Base-by-base conservation (phyloP, 192 early-diverging fungal species). In the Diversispora epigaea region DNA sequence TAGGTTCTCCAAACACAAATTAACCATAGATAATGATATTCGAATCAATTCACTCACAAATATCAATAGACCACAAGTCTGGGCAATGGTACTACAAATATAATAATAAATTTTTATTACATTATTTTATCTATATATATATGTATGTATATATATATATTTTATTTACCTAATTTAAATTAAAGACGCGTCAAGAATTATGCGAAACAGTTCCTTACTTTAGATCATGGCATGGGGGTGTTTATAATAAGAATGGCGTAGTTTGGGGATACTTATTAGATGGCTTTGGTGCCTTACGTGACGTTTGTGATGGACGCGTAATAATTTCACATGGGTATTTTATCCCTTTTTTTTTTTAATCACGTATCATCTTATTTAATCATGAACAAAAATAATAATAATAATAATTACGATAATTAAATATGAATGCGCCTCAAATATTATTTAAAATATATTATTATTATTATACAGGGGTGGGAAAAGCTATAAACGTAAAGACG, bases 321-420 rank as follows among this genome's bases (percentile, higher is more conserved):
- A 63, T 63, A 15, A 63, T 63, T 39, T 63, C 61, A 7, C 61
- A 63, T 63, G 61, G 40, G 61, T 40, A 63, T 14, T 17, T 43
- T 6, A 14, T 61, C 15, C 15, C 6, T 5, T 39, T n/a, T 39
- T 62, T 50, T 14, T 50, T 50, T 12, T 12, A 50, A 50, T 50
- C 14, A 2, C 3, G 1, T 1, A 50, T 32, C 2, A 32, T 32
- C 25, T 1, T 14, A 14, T 62, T 17, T 41, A 39, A 15, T 25
- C 0, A 14, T 62, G 0, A 14, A 12, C 3, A 25, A 62, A 41
- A 25, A 39, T 40, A 41, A 4, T 15, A 25, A 39, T 40, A 41
- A 4, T 15, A 41, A 41, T 11, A 6, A 62, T 41, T 22, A 5
- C 15, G 49, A 12, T 50, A 14, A 50, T 50, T 50, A 12, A 14